Evolutionary conservation across 371 early-diverging fungal genomes (phyloP).

Genomic region (Syncephalastrum racemosum): DNA sequence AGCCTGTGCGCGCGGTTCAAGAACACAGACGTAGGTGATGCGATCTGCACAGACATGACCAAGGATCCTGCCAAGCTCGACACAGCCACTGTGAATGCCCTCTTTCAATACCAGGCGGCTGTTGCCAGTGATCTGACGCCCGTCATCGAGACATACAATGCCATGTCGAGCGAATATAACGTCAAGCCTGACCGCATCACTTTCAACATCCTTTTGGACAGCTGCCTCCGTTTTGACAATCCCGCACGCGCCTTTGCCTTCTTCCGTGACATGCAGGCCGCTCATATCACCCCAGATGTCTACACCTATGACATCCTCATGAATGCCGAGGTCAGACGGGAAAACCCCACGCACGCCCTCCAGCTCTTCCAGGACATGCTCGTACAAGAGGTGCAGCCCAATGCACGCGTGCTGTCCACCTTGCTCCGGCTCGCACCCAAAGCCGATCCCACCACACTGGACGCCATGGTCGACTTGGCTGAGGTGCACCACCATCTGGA

Average conservation of each 20-base stretch:
- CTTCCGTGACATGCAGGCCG: conserved; percentile 34
- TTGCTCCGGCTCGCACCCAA: conserved; percentile 26
- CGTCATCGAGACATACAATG: conserved; percentile 23
- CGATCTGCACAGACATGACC: conserved; percentile 11
- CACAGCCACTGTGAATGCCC: conserved; percentile 29
- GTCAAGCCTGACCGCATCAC: conserved; percentile 30
- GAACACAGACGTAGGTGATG: conserved; percentile 18
- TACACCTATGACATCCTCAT: conserved; percentile 58
- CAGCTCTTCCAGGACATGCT: conserved; percentile 41
- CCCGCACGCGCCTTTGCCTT: conserved; percentile 34
- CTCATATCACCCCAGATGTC: conserved; percentile 38
- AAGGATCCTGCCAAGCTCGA: conserved; percentile 11
- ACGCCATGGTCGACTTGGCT: conserved; percentile 1
- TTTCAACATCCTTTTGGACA: conserved; percentile 45
- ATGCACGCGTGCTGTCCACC: conserved; percentile 31
- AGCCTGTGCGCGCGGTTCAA: conserved; percentile 30
- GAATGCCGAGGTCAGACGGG: conserved; percentile 33
- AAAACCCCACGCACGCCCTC: conserved; percentile 33
- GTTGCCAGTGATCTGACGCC: conserved; percentile 11
- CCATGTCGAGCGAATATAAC: conserved; percentile 1
- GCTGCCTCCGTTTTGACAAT: conserved; percentile 31
- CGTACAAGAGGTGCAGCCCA: conserved; percentile 26
- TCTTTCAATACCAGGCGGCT: conserved; percentile 25
- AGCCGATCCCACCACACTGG: not conserved
- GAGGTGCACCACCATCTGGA: not conserved